These are phyloP conservation scores for Marsdenia floribunda DNA, from an alignment of 257 asterid species.

Conservation along the genomic window DNA sequence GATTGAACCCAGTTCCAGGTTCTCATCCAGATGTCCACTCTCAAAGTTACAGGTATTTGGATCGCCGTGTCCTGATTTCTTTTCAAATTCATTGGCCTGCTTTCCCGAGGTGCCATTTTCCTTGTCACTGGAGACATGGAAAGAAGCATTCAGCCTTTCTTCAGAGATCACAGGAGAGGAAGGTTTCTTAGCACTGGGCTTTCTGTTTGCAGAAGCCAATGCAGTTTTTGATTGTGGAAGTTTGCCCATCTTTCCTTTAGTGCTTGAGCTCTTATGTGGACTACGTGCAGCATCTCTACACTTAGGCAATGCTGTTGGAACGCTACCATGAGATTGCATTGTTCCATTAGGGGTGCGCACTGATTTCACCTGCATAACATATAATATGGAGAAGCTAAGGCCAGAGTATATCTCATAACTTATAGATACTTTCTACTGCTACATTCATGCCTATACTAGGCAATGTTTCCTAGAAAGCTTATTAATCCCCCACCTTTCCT, in stretches of 20 bases:
- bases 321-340: slow-evolving; percentile 31
- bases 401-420: neutral
- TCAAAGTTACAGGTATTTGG: neutral
- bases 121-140: neutral
- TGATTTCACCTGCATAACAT: slow-evolving; percentile 52
- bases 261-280: slow-evolving; percentile 44
- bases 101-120: neutral
- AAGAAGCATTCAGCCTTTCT: neutral
- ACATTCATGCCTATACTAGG: too few species aligned
- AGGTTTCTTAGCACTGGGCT: neutral
- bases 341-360: slow-evolving; percentile 60
- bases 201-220: neutral
- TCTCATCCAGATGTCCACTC: neutral
- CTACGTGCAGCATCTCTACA: slow-evolving; percentile 36
- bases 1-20: neutral
- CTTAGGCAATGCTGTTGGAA: slow-evolving; percentile 35
- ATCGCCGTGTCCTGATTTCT: neutral
- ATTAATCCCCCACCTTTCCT: neutral
- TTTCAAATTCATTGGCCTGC: neutral
- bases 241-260: slow-evolving; percentile 49
- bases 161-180: neutral
- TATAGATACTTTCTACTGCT: neutral
- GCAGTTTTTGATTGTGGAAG: slow-evolving; percentile 9
- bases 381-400: neutral
- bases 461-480: neutral